Percentiles rank a stretch among this genome's conserved stretches.
These are phyloP conservation scores for Penicillium simplicissimum DNA, from an alignment of 495 filamentous ascomycete genomes.

Conservation along the genomic window DNA sequence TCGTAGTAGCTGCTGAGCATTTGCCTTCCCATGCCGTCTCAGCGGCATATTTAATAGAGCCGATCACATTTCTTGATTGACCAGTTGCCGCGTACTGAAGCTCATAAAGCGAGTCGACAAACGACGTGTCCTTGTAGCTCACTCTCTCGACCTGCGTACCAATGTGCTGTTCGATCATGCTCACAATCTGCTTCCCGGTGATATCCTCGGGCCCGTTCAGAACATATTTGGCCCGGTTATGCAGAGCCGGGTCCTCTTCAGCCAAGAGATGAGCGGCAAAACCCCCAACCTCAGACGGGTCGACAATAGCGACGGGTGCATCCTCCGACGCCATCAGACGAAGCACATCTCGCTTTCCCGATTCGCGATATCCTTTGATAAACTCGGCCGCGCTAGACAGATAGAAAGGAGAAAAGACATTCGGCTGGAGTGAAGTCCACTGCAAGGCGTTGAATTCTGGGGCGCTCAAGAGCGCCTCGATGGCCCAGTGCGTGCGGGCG, in stretches of 20 bases:
- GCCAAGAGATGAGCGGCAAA: slow-evolving; percentile 43
- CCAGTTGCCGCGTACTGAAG: slow-evolving; percentile 10
- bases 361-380: slow-evolving; percentile 37
- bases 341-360: slow-evolving; percentile 37
- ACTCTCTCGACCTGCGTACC: slow-evolving; percentile 38
- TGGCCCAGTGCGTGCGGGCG: slow-evolving; percentile 47
- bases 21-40: slow-evolving; percentile 32
- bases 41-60: slow-evolving; percentile 24
- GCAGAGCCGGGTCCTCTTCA: slow-evolving; percentile 30
- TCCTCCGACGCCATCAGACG: slow-evolving; percentile 29
- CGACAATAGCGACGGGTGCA: slow-evolving; percentile 40
- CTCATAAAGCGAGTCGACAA: slow-evolving; percentile 30
- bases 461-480: slow-evolving; percentile 41
- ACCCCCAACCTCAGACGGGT: slow-evolving; percentile 40
- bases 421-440: slow-evolving; percentile 51
- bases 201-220: slow-evolving; percentile 48
- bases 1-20: slow-evolving; percentile 36
- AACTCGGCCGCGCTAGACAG: slow-evolving; percentile 30
- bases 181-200: slow-evolving; percentile 40
- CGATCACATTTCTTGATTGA: slow-evolving; percentile 28
- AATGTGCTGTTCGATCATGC: slow-evolving; percentile 43
- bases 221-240: slow-evolving; percentile 43
- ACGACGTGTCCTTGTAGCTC: slow-evolving; percentile 39
- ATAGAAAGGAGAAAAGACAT: slow-evolving; percentile 32
- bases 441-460: slow-evolving; percentile 40